Evolutionary conservation across 768 basidiomycete species (phyloP).

Genomic region (Xerocomellus intermedius): DNA sequence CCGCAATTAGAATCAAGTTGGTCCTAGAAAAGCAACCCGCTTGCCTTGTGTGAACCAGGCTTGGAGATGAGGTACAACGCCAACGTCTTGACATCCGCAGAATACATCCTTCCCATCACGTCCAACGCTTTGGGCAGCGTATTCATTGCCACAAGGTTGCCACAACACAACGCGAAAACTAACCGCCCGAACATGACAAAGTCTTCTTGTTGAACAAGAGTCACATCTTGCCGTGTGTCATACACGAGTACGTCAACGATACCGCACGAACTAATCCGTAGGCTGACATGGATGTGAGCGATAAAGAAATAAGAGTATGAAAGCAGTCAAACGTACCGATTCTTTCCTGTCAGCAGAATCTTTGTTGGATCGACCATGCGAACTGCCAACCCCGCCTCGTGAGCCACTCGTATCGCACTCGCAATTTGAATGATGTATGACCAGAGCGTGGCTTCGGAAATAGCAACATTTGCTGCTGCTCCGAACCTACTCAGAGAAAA

Average conservation of each 20-base stretch:
- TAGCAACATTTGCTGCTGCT: constrained; percentile 24
- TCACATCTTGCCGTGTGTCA: constrained; percentile 62
- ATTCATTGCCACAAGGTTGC: constrained; percentile 57
- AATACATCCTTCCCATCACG: constrained; percentile 67
- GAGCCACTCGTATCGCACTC: constrained; percentile 81
- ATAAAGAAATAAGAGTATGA: neutral
- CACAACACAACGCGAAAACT: constrained; percentile 75
- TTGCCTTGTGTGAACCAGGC: constrained; percentile 61
- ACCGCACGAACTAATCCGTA: constrained; percentile 86
- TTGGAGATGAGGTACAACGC: constrained; percentile 77
- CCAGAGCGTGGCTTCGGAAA: constrained; percentile 88
- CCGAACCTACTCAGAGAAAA: constrained; percentile 38
- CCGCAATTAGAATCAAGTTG: neutral
- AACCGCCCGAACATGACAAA: constrained; percentile 82
- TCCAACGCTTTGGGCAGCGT: constrained; percentile 74
- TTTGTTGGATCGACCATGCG: constrained; percentile 85
- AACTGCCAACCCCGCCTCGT: constrained; percentile 77
- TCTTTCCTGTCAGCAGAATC: constrained; percentile 84
- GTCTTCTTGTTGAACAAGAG: constrained; percentile 81
- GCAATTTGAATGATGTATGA: constrained; percentile 90
- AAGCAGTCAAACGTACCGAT: constrained; percentile 51
- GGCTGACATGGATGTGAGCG: constrained; percentile 38
- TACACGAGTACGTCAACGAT: constrained; percentile 83
- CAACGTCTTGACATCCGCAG: constrained; percentile 77
- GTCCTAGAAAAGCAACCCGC: neutral